These are phyloP conservation scores for Sporothrix schenckii DNA, from an alignment of 2,329 filamentous ascomycete species.

Conservation along the genomic window DNA sequence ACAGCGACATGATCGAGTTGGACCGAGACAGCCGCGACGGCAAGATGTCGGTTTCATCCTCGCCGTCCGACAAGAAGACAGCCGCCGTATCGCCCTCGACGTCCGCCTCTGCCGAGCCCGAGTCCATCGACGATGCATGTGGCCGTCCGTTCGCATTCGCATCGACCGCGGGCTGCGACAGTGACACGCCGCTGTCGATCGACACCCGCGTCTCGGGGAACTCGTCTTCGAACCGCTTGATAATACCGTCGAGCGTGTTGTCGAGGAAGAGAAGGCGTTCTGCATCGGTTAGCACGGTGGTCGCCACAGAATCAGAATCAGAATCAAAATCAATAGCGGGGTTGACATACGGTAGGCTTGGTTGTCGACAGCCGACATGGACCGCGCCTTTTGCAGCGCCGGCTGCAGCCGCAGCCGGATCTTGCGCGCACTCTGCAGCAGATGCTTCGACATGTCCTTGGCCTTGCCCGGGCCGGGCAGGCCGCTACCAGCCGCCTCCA, in stretches of 20 bases:
- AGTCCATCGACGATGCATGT: conserved; percentile 36
- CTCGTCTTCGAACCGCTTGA: conserved; percentile 93
- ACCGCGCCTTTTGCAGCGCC: conserved; percentile 73
- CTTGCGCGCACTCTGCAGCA: conserved; percentile 84
- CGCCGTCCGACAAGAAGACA: conserved; percentile 50
- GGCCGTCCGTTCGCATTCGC: conserved; percentile 20
- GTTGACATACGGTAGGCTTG: conserved; percentile 70
- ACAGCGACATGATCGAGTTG: conserved; percentile 55
- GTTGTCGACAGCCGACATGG: conserved; percentile 68
- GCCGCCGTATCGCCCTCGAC: conserved; percentile 40
- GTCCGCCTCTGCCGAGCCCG: conserved; percentile 26
- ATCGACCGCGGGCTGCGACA: conserved; percentile 35
- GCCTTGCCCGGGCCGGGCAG: conserved; percentile 62
- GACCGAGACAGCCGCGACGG: conserved; percentile 52
- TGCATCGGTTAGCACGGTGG: conserved; percentile 41
- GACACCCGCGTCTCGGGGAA: conserved; percentile 79
- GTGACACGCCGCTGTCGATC: conserved; percentile 40
- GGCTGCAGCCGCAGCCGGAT: conserved; percentile 82
- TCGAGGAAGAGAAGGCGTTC: conserved; percentile 84
- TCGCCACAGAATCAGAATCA: background rate
- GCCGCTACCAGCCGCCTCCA: conserved; percentile 13
- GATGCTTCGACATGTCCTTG: conserved; percentile 89
- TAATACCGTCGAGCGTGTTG: conserved; percentile 84
- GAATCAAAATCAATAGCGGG: background rate
- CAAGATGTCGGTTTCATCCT: conserved; percentile 54